Conservation (phyloP, 768 basidiomycete genomes). For the Boletus edulis region DNA sequence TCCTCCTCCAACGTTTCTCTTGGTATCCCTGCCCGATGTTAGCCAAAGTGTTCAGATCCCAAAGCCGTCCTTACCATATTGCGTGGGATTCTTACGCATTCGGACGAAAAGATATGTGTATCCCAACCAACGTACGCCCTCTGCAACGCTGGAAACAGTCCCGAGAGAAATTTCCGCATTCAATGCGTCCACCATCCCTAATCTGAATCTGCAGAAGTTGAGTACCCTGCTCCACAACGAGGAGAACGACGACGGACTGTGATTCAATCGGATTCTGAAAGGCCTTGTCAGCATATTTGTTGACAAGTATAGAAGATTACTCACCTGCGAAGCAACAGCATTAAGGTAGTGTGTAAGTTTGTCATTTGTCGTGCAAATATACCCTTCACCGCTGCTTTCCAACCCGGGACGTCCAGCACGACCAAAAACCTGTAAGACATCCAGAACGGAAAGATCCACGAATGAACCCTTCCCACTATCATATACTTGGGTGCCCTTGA, state of each 20-base stretch:
- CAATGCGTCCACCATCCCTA: slow-evolving; percentile 84
- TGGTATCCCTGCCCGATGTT: slow-evolving; percentile 56
- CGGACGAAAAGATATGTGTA: slow-evolving; percentile 97
- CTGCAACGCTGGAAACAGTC: slow-evolving; percentile 82
- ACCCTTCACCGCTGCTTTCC: slow-evolving; percentile 93
- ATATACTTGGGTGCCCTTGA: slow-evolving; percentile 97
- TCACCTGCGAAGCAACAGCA: slow-evolving; percentile 81
- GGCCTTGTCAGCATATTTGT: not conserved
- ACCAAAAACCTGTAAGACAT: slow-evolving; percentile 97
- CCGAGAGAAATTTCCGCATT: slow-evolving; percentile 96
- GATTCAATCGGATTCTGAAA: slow-evolving; percentile 92
- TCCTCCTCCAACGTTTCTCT: slow-evolving; percentile 69
- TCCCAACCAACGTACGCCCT: slow-evolving; percentile 92
- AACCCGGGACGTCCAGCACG: slow-evolving; percentile 87
- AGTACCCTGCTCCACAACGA: not conserved
- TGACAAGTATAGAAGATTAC: slow-evolving; percentile 10
- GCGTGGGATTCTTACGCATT: slow-evolving; percentile 87
- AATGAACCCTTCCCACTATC: slow-evolving; percentile 89
- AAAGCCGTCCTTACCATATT: slow-evolving; percentile 58
- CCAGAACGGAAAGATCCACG: slow-evolving; percentile 88
- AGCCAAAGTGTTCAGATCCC: not conserved
- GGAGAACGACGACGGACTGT: slow-evolving; percentile 49
- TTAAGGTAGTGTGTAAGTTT: slow-evolving; percentile 90
- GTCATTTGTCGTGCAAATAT: slow-evolving; percentile 93
- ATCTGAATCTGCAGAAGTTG: slow-evolving; percentile 55